Evolutionary conservation across 192 early-diverging fungal genomes (phyloP).

Genomic region (Coemansia nantahalensis): DNA sequence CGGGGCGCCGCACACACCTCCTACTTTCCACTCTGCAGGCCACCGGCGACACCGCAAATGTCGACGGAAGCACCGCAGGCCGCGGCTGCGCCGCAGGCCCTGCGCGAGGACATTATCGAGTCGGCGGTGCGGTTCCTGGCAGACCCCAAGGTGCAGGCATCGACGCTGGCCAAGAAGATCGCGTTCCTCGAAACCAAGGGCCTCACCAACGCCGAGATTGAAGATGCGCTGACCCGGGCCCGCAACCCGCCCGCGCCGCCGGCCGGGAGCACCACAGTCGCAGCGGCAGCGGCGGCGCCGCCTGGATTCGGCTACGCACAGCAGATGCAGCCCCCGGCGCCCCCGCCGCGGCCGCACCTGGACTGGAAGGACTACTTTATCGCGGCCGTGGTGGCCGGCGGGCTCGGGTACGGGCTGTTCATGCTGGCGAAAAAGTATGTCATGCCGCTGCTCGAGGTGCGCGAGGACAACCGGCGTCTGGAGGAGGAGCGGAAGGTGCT

Average conservation of each 20-base stretch:
- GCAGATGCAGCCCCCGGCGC: conserved; percentile 44
- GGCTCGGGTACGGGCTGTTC: conserved; percentile 88
- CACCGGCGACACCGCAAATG: conserved; percentile 9
- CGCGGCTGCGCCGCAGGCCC: conserved; percentile 10
- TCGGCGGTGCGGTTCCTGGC: conserved; percentile 89
- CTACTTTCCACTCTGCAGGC: too few relatives aligned
- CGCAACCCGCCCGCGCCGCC: conserved; percentile 21
- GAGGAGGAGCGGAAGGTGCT: conserved; percentile 60
- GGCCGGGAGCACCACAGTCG: conserved; percentile 5
- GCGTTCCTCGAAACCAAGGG: conserved; percentile 98
- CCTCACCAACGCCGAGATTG: conserved; percentile 86
- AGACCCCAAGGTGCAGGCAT: conserved; percentile 88
- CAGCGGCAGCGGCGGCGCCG: conserved; percentile 1
- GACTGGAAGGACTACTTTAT: conserved; percentile 97
- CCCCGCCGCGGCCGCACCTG: conserved; percentile 61
- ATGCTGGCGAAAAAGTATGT: conserved; percentile 57
- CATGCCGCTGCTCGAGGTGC: conserved; percentile 26
- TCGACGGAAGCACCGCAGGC: conserved; percentile 16
- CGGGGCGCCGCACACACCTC: too few relatives aligned
- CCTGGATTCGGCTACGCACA: conserved; percentile 40
- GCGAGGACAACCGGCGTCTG: conserved; percentile 55
- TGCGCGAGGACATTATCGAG: conserved; percentile 71
- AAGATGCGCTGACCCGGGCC: conserved; percentile 74
- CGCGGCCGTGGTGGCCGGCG: conserved; percentile 79
- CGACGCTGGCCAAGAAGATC: conserved; percentile 85